Evolutionary conservation across 305 asterid species (phyloP).

Genomic region (Fraxinus sp.): DNA sequence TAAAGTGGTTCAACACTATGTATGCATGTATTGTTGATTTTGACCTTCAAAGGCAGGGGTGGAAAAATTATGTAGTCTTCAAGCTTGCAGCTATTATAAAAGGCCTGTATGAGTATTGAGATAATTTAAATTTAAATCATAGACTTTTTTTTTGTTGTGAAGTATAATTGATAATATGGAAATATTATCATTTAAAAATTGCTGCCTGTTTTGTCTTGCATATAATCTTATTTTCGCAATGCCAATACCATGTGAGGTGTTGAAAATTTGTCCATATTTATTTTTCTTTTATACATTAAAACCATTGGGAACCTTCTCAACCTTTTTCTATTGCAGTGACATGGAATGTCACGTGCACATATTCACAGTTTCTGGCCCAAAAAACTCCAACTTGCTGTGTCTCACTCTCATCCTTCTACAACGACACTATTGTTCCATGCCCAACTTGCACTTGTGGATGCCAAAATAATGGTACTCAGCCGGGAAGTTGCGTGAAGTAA

Average conservation of each 20-base stretch:
- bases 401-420: constrained; percentile 70
- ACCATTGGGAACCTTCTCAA: constrained; percentile 1
- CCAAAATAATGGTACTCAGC: constrained; percentile 53
- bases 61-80: neutral
- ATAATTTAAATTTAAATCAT: too few species aligned
- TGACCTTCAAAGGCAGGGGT: neutral
- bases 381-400: constrained; percentile 77
- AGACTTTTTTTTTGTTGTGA: neutral
- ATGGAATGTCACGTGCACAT: constrained; percentile 84
- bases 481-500: constrained; percentile 70
- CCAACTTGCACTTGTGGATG: constrained; percentile 92
- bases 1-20: neutral
- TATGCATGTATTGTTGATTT: neutral
- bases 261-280: neutral
- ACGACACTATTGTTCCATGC: constrained; percentile 72
- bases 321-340: constrained; percentile 60
- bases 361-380: constrained; percentile 76
- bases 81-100: neutral
- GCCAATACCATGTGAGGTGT: neutral
- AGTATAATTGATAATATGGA: neutral
- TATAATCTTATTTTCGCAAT: neutral
- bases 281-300: neutral
- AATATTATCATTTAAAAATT: neutral
- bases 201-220: neutral
- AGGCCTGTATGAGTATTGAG: neutral